These are phyloP conservation scores for Adansonia rubrostipa DNA, from an alignment of 441 rosid species.

Conservation along the genomic window DNA sequence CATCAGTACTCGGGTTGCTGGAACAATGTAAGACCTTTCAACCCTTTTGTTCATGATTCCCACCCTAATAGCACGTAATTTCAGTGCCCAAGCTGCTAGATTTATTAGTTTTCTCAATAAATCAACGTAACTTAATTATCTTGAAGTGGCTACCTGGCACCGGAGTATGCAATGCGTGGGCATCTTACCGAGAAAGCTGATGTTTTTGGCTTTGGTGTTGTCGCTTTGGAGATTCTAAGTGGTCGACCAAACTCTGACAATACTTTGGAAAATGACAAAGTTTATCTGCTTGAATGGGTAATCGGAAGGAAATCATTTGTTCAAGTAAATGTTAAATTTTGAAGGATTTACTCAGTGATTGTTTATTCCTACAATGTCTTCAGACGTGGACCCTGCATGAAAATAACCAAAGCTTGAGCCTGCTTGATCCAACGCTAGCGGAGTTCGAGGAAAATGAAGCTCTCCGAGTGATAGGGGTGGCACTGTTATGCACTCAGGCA, in stretches of 20 bases:
- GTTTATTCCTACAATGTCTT: background rate
- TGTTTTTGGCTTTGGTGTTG: constrained; percentile 80
- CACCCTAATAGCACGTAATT: background rate
- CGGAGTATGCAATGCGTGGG: constrained; percentile 83
- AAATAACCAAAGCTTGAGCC: constrained; percentile 33
- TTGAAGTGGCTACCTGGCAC: constrained; percentile 75
- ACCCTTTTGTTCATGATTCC: too few species aligned
- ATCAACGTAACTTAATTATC: background rate
- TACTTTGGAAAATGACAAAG: constrained; percentile 44
- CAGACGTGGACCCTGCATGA: constrained; percentile 54
- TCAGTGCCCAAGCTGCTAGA: background rate
- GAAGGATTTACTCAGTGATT: background rate
- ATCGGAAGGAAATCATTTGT: constrained; percentile 4
- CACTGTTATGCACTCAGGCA: constrained; percentile 62
- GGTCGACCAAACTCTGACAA: constrained; percentile 69
- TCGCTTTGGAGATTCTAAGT: constrained; percentile 63
- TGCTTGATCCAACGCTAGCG: constrained; percentile 42
- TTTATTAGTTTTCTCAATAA: background rate
- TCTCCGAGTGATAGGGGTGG: constrained; percentile 44
- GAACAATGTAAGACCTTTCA: constrained; percentile 58
- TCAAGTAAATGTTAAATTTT: background rate
- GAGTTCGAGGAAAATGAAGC: constrained; percentile 42
- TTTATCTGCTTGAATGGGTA: constrained; percentile 84
- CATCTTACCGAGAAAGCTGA: constrained; percentile 81
- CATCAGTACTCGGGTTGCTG: constrained; percentile 76